Evolutionary conservation across 441 rosid genomes (phyloP), one percentile per base, ranked within the genome.

Genomic region (Gossypium gossypioides): DNA sequence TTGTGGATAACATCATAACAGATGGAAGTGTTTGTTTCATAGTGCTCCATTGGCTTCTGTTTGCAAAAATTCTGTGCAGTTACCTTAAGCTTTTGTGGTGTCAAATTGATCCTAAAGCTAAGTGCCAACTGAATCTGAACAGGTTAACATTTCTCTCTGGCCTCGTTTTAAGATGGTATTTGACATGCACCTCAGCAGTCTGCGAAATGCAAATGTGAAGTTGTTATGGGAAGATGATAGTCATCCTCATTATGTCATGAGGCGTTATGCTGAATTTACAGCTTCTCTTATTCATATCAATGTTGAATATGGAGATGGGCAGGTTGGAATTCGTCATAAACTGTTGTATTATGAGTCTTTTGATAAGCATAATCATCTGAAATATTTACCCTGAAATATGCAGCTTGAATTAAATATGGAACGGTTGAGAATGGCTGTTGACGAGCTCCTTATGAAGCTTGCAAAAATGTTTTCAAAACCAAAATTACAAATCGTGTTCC

Each of bases 231-330:
- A 93, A 81, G 99, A 96, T 84, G 99, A 96, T 78, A 86, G 89
- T 65, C 99, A 96, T 84, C 97, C 99, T 79, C 99, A 96, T 77
- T 96, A 93, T 87, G 98, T 96, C 68, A 93, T 91, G 98, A 88
- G 99, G 83, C 99, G 97, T 68, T 96, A 96, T 74, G 99, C 99
- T 61, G 99, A 96, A 83, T 96, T 92, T 76, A 89, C 98, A 7
- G 98, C 97, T 72, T 96, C 99, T 24, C 97, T 96, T 79, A 91
- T 93, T 81, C 97, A 92, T 73, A 88, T 96, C 59, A 96, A 96
- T 81, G 90, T 92, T 70, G 98, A 87, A 79, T 90, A 89, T 81
- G 97, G 97, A 69, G 98, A 96, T 79, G 99, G 98, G 56, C 99
- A 96, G 97, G 98, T 96, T 58, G 69, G 86, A 74, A 37, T 44